These are phyloP conservation scores for Auricularia cornea DNA, from an alignment of 768 basidiomycete genomes.

Conservation along the genomic window DNA sequence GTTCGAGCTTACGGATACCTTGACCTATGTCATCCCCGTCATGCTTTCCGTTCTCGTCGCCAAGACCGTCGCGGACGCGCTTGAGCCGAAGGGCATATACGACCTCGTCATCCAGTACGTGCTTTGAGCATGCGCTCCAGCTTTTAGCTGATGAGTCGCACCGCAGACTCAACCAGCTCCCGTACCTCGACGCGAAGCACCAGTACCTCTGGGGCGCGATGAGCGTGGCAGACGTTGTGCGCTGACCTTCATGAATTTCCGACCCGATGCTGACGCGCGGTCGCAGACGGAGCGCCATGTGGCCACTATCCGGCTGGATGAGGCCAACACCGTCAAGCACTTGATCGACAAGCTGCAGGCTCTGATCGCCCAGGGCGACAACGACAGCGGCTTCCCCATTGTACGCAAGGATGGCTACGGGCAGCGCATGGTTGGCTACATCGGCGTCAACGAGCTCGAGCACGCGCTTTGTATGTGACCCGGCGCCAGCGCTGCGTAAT, in stretches of 20 bases:
- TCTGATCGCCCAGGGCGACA: conserved; percentile 50
- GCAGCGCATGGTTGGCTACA: conserved; percentile 75
- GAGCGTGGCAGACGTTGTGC: conserved; percentile 70
- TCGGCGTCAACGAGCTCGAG: conserved; percentile 88
- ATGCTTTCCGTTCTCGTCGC: conserved; percentile 81
- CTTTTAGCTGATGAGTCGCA: conserved; percentile 1
- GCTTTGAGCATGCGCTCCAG: background rate
- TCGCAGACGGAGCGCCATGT: conserved; percentile 56
- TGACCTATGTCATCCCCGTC: conserved; percentile 86
- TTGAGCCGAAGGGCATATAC: conserved; percentile 93
- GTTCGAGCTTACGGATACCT: conserved; percentile 87
- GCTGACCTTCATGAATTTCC: conserved; percentile 25
- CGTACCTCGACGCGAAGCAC: conserved; percentile 86
- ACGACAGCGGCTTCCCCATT: conserved; percentile 84
- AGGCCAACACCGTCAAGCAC: conserved; percentile 65
- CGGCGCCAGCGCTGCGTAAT: background rate
- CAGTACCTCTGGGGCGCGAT: conserved; percentile 80
- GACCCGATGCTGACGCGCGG: conserved; percentile 3
- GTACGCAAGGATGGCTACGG: conserved; percentile 46
- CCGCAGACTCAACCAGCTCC: conserved; percentile 62
- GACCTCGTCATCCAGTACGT: conserved; percentile 85
- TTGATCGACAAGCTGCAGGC: conserved; percentile 61
- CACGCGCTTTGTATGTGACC: conserved; percentile 70
- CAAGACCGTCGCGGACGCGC: conserved; percentile 79
- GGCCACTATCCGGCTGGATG: conserved; percentile 64